These are phyloP conservation scores for Pseudocercospora vitis DNA, from an alignment of 2,329 filamentous ascomycete genomes.

Conservation along the genomic window DNA sequence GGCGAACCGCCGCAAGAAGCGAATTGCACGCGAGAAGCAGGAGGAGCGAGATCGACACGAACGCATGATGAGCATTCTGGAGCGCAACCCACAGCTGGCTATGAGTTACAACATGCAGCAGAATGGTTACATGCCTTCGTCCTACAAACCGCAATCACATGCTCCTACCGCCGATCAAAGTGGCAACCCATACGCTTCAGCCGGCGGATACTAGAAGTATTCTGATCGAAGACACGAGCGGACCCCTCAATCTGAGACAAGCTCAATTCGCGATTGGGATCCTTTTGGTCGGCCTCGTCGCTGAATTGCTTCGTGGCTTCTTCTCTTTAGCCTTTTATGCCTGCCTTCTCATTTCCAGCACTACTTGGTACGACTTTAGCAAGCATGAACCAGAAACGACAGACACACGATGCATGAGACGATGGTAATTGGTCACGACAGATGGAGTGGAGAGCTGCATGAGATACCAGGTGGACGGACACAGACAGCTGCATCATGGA, in stretches of 20 bases:
- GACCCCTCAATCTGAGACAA: not conserved
- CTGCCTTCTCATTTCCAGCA: conserved; percentile 3
- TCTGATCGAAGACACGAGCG: conserved; percentile 1
- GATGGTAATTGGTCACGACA: not conserved
- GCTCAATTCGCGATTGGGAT: conserved; percentile 2
- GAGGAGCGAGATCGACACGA: conserved; percentile 45
- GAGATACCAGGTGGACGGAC: conserved; percentile 12
- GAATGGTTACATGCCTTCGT: conserved; percentile 18
- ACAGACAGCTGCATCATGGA: conserved; percentile 6
- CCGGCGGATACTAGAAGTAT: conserved; percentile 18
- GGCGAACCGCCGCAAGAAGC: conserved; percentile 42
- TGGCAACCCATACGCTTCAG: conserved; percentile 37
- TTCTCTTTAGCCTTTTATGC: not conserved
- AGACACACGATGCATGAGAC: conserved; percentile 14
- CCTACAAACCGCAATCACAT: conserved; percentile 2
- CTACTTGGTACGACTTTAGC: conserved; percentile 11
- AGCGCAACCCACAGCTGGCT: conserved; percentile 33
- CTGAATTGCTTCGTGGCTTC: not conserved
- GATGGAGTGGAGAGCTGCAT: conserved; percentile 15
- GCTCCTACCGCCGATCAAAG: conserved; percentile 33
- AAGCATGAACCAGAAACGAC: conserved; percentile 8
- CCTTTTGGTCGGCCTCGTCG: conserved; percentile 2
- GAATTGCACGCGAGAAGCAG: conserved; percentile 45
- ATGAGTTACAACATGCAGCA: conserved; percentile 31
- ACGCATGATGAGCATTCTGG: conserved; percentile 39